phyloP scores from a whole-genome alignment of 2,329 filamentous ascomycete genomes.

The Aspergillus piperis region DNA sequence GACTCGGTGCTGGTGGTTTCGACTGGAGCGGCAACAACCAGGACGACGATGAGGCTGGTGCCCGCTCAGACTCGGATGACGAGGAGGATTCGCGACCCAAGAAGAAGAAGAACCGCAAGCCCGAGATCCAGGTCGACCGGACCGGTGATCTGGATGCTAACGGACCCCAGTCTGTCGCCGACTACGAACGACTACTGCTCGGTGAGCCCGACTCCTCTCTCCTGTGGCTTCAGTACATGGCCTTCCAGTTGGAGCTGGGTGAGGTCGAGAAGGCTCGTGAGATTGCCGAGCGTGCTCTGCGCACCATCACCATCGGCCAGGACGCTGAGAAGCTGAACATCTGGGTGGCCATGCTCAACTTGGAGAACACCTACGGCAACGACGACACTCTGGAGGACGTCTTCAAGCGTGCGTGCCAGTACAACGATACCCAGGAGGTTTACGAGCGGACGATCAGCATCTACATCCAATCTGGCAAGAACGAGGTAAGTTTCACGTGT shows the following conservation, averaged over 20 bases:
- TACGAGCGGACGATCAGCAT: constrained; percentile 89
- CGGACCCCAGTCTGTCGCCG: constrained; percentile 84
- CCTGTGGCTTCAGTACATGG: constrained; percentile 97
- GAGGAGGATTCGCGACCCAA: constrained; percentile 52
- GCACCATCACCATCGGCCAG: constrained; percentile 87
- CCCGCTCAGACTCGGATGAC: constrained; percentile 54
- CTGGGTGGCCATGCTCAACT: constrained; percentile 91
- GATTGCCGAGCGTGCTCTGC: constrained; percentile 85
- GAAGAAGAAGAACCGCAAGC: constrained; percentile 74
- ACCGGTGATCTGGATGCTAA: constrained; percentile 89
- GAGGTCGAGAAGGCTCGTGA: constrained; percentile 86
- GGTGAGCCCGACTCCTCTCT: constrained; percentile 90
- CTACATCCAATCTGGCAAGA: constrained; percentile 88
- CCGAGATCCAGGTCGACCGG: constrained; percentile 78
- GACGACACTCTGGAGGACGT: constrained; percentile 80
- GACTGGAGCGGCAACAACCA: constrained; percentile 78
- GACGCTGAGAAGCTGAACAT: constrained; percentile 92
- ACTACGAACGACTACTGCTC: constrained; percentile 90
- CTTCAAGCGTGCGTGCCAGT: constrained; percentile 90
- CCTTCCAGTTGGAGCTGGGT: constrained; percentile 91
- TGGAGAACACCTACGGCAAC: constrained; percentile 87
- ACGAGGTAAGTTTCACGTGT: constrained; percentile 62
- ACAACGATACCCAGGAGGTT: constrained; percentile 88
- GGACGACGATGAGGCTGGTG: constrained; percentile 51
- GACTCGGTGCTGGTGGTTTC: constrained; percentile 74